phyloP scores from a whole-genome alignment of 2,329 filamentous ascomycete species.

The Elsinoe australis region DNA sequence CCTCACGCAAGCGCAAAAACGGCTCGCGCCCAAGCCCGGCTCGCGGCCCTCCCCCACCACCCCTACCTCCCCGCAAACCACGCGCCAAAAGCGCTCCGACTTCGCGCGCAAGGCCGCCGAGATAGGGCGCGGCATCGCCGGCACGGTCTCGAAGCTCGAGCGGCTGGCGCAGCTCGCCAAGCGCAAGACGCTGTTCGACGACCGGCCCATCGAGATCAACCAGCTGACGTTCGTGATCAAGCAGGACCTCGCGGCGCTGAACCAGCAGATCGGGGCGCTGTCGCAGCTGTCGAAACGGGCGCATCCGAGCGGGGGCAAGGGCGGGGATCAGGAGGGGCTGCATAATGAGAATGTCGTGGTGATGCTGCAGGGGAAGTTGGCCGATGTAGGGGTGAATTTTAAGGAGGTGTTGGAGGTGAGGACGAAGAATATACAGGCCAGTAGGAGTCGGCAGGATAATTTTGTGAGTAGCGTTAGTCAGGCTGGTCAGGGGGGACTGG shows the following conservation, averaged over 20 bases:
- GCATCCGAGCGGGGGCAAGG: slow-evolving; percentile 53
- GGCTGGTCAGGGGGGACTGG: slow-evolving; percentile 18
- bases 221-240: slow-evolving; percentile 97
- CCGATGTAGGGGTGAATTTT: slow-evolving; percentile 89
- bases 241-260: slow-evolving; percentile 79
- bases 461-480: slow-evolving; percentile 87
- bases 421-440: slow-evolving; percentile 96
- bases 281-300: slow-evolving; percentile 69
- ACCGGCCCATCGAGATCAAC: slow-evolving; percentile 92
- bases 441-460: slow-evolving; percentile 84
- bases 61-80: slow-evolving; percentile 31
- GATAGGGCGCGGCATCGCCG: slow-evolving; percentile 83
- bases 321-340: slow-evolving; percentile 70
- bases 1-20: slow-evolving; percentile 66
- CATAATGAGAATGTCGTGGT: slow-evolving; percentile 98
- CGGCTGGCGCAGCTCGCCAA: slow-evolving; percentile 90
- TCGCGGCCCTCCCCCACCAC: slow-evolving; percentile 67
- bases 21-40: slow-evolving; percentile 64
- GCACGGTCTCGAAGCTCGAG: slow-evolving; percentile 90
- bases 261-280: slow-evolving; percentile 79
- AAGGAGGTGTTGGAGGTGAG: slow-evolving; percentile 94
- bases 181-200: slow-evolving; percentile 93
- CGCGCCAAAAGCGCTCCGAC: slow-evolving; percentile 58
- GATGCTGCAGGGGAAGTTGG: slow-evolving; percentile 81
- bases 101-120: slow-evolving; percentile 88